These are phyloP conservation scores for Berberis thunbergii DNA, from an alignment of 164 flowering plant species.

Conservation along the genomic window DNA sequence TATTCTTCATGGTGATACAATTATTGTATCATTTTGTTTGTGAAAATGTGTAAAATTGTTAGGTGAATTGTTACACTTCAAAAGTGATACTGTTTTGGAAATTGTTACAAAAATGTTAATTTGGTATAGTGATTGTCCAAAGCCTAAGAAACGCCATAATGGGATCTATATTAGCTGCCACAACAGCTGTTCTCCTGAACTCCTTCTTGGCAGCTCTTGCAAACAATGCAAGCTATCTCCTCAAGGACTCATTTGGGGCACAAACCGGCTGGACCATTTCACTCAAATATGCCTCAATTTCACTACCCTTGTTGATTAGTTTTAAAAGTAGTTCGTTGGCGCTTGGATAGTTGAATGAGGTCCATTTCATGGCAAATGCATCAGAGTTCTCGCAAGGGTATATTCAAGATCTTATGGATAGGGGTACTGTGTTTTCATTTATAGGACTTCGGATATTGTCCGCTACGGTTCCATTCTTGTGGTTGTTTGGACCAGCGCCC, in stretches of 20 bases:
- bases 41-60: no score
- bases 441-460: slow-evolving; percentile 47
- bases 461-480: slow-evolving; percentile 39
- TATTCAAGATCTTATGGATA: slow-evolving; percentile 28
- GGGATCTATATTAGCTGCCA: slow-evolving; percentile 41
- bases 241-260: slow-evolving; percentile 29
- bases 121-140: no score
- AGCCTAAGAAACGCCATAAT: slow-evolving; percentile 64
- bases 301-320: slow-evolving; percentile 35
- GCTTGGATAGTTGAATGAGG: slow-evolving; percentile 39
- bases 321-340: slow-evolving; percentile 68
- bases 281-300: slow-evolving; percentile 45
- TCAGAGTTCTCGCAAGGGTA: slow-evolving; percentile 9
- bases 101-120: no score
- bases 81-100: no score
- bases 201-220: slow-evolving; percentile 45
- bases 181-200: slow-evolving; percentile 33
- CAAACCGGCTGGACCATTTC: slow-evolving; percentile 20
- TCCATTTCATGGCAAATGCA: slow-evolving; percentile 44
- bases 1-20: no score
- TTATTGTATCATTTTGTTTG: no score
- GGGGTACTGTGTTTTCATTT: slow-evolving; percentile 44
- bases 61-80: no score
- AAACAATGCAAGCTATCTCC: slow-evolving; percentile 44
- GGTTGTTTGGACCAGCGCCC: slow-evolving; percentile 65